phyloP scores from a whole-genome alignment of 106 monocot genomes.

The Allium sativum region DNA sequence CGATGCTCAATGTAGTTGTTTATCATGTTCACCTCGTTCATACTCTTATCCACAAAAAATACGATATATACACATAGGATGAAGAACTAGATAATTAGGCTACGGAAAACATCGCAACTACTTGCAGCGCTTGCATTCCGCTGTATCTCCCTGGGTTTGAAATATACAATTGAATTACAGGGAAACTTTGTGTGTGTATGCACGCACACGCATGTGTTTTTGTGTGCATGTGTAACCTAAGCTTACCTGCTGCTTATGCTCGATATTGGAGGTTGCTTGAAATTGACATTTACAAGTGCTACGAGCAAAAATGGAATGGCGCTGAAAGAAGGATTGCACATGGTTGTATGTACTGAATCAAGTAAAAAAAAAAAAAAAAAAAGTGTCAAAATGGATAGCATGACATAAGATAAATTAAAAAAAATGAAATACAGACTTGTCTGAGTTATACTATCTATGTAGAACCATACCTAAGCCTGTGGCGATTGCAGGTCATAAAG shows the following conservation, averaged over 20 bases:
- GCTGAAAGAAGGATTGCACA: conserved; percentile 11
- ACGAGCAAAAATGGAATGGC: neutral
- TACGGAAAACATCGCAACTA: neutral
- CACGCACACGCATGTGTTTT: neutral
- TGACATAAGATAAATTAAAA: neutral
- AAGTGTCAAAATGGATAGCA: neutral
- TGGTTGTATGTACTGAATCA: conserved; percentile 36
- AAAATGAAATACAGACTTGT: neutral
- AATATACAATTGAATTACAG: neutral
- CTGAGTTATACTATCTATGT: too few species aligned
- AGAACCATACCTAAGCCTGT: conserved; percentile 41
- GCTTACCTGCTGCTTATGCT: conserved; percentile 12
- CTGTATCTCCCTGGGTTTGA: conserved; percentile 7
- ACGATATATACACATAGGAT: too few species aligned
- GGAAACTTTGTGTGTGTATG: neutral
- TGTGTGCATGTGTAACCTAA: too few species aligned
- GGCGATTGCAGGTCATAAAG: conserved; percentile 47
- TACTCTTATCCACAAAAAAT: too few species aligned
- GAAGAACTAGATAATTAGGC: too few species aligned
- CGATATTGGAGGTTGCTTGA: neutral
- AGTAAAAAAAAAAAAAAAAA: neutral
- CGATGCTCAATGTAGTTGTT: too few species aligned
- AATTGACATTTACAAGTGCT: conserved; percentile 7
- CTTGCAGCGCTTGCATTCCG: conserved; percentile 31
- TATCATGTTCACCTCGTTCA: too few species aligned